Base-by-base conservation (phyloP, 2,329 filamentous ascomycete genomes). In the Colletotrichum sp. region DNA sequence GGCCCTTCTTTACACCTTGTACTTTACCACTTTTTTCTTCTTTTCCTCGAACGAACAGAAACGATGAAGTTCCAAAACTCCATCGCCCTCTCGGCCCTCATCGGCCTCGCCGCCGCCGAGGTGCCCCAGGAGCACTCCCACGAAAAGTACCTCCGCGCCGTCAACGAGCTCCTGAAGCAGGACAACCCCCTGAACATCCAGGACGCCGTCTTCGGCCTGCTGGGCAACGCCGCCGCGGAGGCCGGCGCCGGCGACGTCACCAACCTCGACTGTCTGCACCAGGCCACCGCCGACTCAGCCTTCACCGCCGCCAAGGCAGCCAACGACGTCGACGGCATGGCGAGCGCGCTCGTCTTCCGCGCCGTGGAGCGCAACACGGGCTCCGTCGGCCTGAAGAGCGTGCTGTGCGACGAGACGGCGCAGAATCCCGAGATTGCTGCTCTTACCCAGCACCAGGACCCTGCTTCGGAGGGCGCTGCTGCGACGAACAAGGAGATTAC, bases 361-460 rank as follows among this genome's bases (percentile, higher is more conserved):
- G 86, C 88, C 36, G 82, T 91, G 26, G 92, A 93, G 86, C 88
- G 91, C 72, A 93, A 93, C 85, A 93, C 91, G 30, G 89, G 85
- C 66, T 79, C 81, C 13, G 91, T 93, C 76, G 92, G 92, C 66
- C 83, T 87, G 60, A 88, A 87, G n/a, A 92, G 90, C 63, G 90
- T 88, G 36, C 83, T 89, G 65, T 94, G 92, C 86, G 88, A 83
- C 84, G 82, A 91, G 80, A 86, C 84, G 55, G 90, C 92, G 18
- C 86, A 87, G 74, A 94, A 94, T 84, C 88, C 92, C 4, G 92
- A 94, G 85, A 93, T 94, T 80, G 89, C 88, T 32, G 91, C 91
- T 59, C 82, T 94, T 75, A 84, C 87, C 70, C 92, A 93, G 84
- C 92, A 94, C 84, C 92, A 94, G 84, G 93, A 94, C 81, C 92